These are phyloP conservation scores for Rhododendron simsii DNA, from an alignment of 148 eudicot species.

Conservation along the genomic window DNA sequence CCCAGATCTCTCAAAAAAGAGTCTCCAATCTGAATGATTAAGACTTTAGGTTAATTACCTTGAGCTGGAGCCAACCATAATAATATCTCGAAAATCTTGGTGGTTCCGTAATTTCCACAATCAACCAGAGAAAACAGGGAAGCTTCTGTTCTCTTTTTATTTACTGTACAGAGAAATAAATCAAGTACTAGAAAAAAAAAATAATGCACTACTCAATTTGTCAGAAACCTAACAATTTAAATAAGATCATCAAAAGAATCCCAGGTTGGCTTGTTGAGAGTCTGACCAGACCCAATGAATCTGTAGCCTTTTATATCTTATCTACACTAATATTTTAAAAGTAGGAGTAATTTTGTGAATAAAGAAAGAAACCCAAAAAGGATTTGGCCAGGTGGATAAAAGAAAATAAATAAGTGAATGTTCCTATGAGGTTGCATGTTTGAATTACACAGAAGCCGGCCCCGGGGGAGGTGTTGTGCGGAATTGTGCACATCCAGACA, in stretches of 20 bases:
- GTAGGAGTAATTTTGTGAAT: background rate
- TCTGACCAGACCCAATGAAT: conserved; percentile 47
- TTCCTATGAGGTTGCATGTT: background rate
- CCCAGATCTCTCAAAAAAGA: conserved; percentile 20
- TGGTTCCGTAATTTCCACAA: conserved; percentile 13
- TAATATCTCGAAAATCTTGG: conserved; percentile 31
- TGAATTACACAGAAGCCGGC: too few species aligned
- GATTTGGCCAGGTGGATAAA: too few species aligned
- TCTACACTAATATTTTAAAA: background rate
- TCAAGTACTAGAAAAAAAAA: background rate
- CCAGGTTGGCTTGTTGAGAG: conserved; percentile 48
- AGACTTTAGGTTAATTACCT: conserved; percentile 16
- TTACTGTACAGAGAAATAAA: conserved; percentile 13
- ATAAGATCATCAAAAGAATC: conserved; percentile 28
- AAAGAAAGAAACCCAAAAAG: background rate
- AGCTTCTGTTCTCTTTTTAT: conserved; percentile 38
- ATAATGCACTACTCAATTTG: background rate
- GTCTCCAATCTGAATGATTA: conserved; percentile 43
- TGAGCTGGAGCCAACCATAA: conserved; percentile 46
- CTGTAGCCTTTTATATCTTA: conserved; percentile 18
- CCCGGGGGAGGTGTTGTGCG: too few species aligned
- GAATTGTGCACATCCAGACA: too few species aligned
- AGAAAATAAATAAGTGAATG: too few species aligned
- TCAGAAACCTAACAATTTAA: background rate
- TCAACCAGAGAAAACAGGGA: conserved; percentile 22